phyloP scores from a whole-genome alignment of 192 early-diverging fungal genomes.

The Spizellomyces punctatus region DNA sequence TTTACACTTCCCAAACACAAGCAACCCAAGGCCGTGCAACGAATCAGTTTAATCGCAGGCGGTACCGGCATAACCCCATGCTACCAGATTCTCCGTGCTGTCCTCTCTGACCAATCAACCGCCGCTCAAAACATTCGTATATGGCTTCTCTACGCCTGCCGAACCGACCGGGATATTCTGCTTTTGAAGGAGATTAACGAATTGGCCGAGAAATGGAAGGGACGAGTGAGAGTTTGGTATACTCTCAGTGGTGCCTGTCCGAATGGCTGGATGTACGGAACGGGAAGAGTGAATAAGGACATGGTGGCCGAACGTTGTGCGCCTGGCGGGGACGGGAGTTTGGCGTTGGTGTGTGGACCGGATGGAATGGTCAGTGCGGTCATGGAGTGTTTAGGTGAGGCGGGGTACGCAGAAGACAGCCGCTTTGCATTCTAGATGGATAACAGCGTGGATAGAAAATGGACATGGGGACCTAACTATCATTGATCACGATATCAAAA shows the following conservation, averaged over 20 bases:
- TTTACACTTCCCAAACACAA: slow-evolving; percentile 39
- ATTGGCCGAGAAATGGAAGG: slow-evolving; percentile 63
- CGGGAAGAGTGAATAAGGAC: slow-evolving; percentile 42
- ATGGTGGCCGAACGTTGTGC: slow-evolving; percentile 49
- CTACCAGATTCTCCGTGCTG: slow-evolving; percentile 87
- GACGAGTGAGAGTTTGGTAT: slow-evolving; percentile 79
- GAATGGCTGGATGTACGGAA: not conserved
- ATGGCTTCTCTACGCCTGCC: slow-evolving; percentile 85
- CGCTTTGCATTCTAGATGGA: too few relatives aligned
- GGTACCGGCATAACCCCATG: slow-evolving; percentile 94
- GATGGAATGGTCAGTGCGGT: slow-evolving; percentile 13
- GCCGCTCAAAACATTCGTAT: slow-evolving; percentile 79
- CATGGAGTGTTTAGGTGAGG: too few relatives aligned
- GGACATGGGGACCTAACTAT: not conserved
- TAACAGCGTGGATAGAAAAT: too few relatives aligned
- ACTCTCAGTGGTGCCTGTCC: slow-evolving; percentile 52
- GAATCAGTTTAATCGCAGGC: slow-evolving; percentile 68
- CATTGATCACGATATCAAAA: not conserved
- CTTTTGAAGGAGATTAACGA: slow-evolving; percentile 78
- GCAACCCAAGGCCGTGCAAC: not conserved
- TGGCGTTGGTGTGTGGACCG: slow-evolving; percentile 62
- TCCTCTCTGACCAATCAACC: slow-evolving; percentile 64
- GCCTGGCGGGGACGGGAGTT: slow-evolving; percentile 49
- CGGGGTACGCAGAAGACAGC: too few relatives aligned
- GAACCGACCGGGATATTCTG: slow-evolving; percentile 81